Percentiles rank a stretch among this genome's conserved stretches.
Conservation (phyloP, 2,329 filamentous ascomycete species). For the Cladophialophora carrionii region DNA sequence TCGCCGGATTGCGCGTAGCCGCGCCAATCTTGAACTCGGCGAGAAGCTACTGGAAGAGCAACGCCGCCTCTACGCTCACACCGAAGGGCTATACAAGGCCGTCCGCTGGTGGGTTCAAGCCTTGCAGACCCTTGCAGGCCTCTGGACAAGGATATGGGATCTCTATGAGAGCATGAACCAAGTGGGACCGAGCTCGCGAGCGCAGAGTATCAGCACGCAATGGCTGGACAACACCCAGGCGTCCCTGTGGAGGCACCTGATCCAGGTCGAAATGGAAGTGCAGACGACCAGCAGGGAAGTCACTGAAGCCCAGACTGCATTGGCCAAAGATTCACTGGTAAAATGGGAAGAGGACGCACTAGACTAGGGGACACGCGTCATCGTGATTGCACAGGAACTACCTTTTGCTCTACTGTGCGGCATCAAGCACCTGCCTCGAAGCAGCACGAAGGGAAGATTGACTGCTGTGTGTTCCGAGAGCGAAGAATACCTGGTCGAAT, state of each 20-base stretch:
- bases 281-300: background rate
- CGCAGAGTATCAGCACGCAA: background rate
- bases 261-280: background rate
- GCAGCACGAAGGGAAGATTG: background rate
- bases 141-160: slow-evolving; percentile 9
- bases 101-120: background rate
- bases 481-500: background rate
- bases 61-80: background rate
- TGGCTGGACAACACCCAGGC: background rate
- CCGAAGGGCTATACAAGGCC: background rate
- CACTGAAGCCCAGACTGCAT: background rate
- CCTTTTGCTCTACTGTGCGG: background rate
- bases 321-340: background rate
- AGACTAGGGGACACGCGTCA: background rate
- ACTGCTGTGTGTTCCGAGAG: background rate
- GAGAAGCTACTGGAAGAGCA: background rate
- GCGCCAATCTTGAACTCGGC: background rate
- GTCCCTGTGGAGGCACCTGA: background rate
- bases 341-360: background rate
- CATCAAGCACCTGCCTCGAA: background rate
- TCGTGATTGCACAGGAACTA: background rate
- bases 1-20: background rate
- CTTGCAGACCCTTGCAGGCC: background rate
- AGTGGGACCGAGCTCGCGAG: slow-evolving; percentile 1
- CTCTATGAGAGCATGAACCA: slow-evolving; percentile 4